These are phyloP conservation scores for Nepenthes gracilis DNA, from an alignment of 148 eudicot genomes.

Conservation along the genomic window DNA sequence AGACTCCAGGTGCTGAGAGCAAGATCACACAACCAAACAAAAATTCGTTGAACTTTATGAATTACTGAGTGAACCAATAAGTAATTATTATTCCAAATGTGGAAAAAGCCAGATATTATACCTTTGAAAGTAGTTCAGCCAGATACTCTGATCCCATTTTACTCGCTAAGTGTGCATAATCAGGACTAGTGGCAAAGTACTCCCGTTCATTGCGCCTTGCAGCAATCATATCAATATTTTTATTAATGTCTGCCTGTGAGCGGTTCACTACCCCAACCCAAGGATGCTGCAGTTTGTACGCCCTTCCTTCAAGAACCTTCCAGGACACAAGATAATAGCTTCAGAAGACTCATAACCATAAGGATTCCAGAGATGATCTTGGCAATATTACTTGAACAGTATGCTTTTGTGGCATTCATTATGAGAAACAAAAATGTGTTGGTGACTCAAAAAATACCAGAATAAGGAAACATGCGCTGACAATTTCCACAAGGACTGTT, in stretches of 20 bases:
- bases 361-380: too few species aligned
- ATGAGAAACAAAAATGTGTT: too few species aligned
- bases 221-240: conserved; percentile 56
- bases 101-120: conserved; percentile 5
- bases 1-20: conserved; percentile 69
- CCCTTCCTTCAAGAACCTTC: conserved; percentile 77
- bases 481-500: too few species aligned
- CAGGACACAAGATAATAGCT: conserved; percentile 3
- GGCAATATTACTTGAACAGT: too few species aligned
- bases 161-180: conserved; percentile 57
- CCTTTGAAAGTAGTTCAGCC: conserved; percentile 69
- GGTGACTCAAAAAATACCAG: too few species aligned
- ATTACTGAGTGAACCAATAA: background rate
- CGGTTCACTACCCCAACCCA: conserved; percentile 86
- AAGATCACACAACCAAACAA: conserved; percentile 3
- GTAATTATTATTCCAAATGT: background rate
- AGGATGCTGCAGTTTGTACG: conserved; percentile 55
- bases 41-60: background rate
- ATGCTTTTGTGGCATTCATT: too few species aligned
- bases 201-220: conserved; percentile 67
- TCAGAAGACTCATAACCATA: background rate
- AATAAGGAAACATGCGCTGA: too few species aligned
- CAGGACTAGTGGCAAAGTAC: conserved; percentile 68
- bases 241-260: conserved; percentile 74
- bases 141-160: conserved; percentile 87